Evolutionary conservation across 768 basidiomycete species (phyloP), one percentile per base, ranked within the genome.

Genomic region (Panellus pusillus): DNA sequence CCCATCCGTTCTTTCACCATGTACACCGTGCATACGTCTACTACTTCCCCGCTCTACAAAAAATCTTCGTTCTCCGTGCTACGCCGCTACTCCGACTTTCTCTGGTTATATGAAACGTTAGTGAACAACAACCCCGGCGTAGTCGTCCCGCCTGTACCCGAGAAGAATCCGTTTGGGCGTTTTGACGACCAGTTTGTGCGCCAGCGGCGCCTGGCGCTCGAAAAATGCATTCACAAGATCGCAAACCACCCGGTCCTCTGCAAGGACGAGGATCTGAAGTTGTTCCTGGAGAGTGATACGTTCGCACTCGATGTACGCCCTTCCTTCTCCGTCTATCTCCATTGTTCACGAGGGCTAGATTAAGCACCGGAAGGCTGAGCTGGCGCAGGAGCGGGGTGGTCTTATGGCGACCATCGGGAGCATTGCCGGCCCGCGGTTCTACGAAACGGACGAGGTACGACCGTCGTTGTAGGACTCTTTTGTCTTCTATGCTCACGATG

Each of bases 41-140:
- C 94, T 0, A 91, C 87, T 7, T 95, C 93, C 4, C 86, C 91
- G 0, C 72, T 87, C 20, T 98, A 81, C 72, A 82, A 85, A 60
- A 92, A 91, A 74, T 81, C 86, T 1, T 74, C 84, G 1, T 96
- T 97, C 68, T 95, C 94, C 2, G 97, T 98, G 47, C 83, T 99
- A 1, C 82, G 97, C n/a, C 86, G 97, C 29, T 99, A 97, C 70
- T 93, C 92, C 6, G 96, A 99, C 70, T 99, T 98, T 64, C 80
- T 98, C 17, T 98, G 97, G 97, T 71, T 99, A 1, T 97, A 91
- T 68, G 93, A 94, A 64, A 84, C 88, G 0, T 79, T 99, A 2
- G 87, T 86, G 0, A 67, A 72, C 61, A 98, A 98, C 70, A 98
- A 98, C 65, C 95, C 96, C 3, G 97, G 97, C 9, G 94, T 98